Evolutionary conservation across 164 flowering plant species (phyloP), one percentile per base, ranked within the genome.

Genomic region (Santalum album): DNA sequence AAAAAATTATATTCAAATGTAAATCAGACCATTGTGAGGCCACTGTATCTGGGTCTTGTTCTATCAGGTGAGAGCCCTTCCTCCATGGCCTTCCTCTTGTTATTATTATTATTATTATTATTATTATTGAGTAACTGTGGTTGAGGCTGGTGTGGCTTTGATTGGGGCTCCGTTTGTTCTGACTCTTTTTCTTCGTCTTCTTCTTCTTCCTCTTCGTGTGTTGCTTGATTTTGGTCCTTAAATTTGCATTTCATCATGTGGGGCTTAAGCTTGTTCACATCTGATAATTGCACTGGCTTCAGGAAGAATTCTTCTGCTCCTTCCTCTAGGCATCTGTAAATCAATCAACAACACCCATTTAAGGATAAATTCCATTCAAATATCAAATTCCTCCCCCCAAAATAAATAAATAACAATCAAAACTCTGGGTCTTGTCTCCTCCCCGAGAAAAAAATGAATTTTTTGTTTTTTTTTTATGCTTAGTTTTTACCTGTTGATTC

Each of bases 401-500:
- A 32, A 32, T 32, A 32, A 32, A 32, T 32, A 32, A 32, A 32
- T 32, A 32, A 32, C 7, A 32, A n/a, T n/a, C n/a, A n/a, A n/a
- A n/a, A n/a, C n/a, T n/a, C n/a, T n/a, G n/a, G n/a, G n/a, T 49
- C 35, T 25, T 6, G 15, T 16, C 17, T 6, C 32, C 23, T 59
- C 54, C 21, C 18, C 18, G 42, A 40, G 1, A 17, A 18, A 44
- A 20, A 21, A 23, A 46, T 49, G 21, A 7, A 7, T 25, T 17
- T 59, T 27, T n/a, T n/a, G n/a, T n/a, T 50, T 49, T 3, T 17
- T 4, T 49, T 61, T 6, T 10, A 1, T 10, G 42, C 4, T 18
- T 42, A n/a, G n/a, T 17, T 11, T 60, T 73, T 66, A 90, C 97
- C 92, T 85, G 72, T 38, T 84, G 64, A 90, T 90, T 46, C 96